Evolutionary conservation across 108 stramenopile species (phyloP).

Genomic region (Cyclostephanos tholiformis): DNA sequence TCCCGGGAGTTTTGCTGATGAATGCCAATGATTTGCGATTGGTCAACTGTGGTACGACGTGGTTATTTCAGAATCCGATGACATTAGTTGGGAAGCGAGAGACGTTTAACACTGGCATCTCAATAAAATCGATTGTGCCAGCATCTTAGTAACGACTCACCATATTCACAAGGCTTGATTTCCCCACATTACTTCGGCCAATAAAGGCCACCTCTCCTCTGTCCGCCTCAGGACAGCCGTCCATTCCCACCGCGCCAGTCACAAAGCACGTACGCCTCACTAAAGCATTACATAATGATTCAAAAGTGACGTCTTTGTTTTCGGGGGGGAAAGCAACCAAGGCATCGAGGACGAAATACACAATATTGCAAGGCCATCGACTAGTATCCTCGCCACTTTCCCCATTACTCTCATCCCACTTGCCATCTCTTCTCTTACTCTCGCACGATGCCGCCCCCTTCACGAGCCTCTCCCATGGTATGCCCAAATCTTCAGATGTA

Average conservation of each 20-base stretch:
- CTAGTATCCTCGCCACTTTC: constrained; percentile 26
- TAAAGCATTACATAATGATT: constrained; percentile 82
- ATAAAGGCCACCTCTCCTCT: constrained; percentile 90
- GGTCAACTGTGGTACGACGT: constrained; percentile 46
- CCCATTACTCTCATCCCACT: constrained; percentile 25
- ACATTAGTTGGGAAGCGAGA: not conserved
- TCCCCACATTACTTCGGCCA: constrained; percentile 94
- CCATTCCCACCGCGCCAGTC: constrained; percentile 88
- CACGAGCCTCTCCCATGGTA: constrained; percentile 82
- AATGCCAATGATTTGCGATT: constrained; percentile 93
- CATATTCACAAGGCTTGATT: constrained; percentile 91
- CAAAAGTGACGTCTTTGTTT: constrained; percentile 84
- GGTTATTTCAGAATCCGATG: not conserved
- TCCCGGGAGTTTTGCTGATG: constrained; percentile 93
- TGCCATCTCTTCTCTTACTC: constrained; percentile 61
- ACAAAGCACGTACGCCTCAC: constrained; percentile 82
- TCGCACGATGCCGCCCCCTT: constrained; percentile 82
- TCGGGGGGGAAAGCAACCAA: constrained; percentile 84
- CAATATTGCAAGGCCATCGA: constrained; percentile 54
- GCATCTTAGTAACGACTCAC: constrained; percentile 28
- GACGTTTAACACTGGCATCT: not conserved
- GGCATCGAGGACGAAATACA: constrained; percentile 77
- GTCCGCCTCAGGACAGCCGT: constrained; percentile 79
- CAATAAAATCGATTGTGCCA: not conserved
- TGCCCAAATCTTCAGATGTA: constrained; percentile 44